These are phyloP conservation scores for Paramecium tetraurelia DNA, from an alignment of 73 alveolate species.

Conservation along the genomic window DNA sequence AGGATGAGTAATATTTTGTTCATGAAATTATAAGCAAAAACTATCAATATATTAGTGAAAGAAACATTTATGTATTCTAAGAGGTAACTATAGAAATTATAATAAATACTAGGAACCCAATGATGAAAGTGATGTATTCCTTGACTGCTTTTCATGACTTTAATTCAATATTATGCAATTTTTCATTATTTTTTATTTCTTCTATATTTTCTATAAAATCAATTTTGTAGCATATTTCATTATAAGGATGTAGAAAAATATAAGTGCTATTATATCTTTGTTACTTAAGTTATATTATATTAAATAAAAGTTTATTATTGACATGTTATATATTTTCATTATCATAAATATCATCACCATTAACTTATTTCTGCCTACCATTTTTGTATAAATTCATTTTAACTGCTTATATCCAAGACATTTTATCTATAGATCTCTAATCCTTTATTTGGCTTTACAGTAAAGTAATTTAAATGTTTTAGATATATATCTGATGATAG, in stretches of 20 bases:
- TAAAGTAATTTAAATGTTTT: not conserved
- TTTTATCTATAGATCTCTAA: not conserved
- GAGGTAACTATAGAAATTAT: not conserved
- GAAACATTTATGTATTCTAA: not conserved
- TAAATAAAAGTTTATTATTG: too few species aligned
- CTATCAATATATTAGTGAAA: not conserved
- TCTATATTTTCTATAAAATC: not conserved
- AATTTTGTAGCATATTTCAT: too few species aligned
- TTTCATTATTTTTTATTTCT: not conserved
- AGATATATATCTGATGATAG: not conserved
- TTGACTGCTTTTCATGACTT: slow-evolving; percentile 16
- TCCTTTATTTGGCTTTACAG: not conserved
- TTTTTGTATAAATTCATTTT: not conserved
- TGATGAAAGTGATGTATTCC: not conserved
- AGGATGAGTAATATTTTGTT: not conserved
- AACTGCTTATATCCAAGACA: not conserved
- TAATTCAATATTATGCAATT: not conserved
- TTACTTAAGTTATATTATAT: too few species aligned
- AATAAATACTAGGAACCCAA: not conserved
- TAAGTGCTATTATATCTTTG: too few species aligned
- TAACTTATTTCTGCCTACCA: not conserved
- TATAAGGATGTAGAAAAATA: too few species aligned
- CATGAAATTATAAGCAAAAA: not conserved
- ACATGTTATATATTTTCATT: too few species aligned
- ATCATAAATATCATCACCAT: not conserved